Percentiles rank a stretch among this genome's conserved stretches.
phyloP scores from a whole-genome alignment of 805 yeast species.

The Wickerhamiella azymoides region DNA sequence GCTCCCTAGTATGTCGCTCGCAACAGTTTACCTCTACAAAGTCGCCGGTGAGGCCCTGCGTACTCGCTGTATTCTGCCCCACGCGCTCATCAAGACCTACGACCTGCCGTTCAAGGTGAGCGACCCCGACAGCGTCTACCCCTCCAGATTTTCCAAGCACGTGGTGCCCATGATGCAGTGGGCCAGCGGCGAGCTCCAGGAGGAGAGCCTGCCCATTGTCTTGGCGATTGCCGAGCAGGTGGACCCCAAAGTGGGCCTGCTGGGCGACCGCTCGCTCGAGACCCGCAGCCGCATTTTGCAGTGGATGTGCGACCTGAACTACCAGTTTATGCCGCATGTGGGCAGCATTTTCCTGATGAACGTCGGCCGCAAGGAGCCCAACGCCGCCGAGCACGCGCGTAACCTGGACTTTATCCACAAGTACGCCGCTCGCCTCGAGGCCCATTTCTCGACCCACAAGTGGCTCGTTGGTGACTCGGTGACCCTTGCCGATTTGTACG shows the following conservation, averaged over 20 bases:
- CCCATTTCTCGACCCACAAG: conserved; percentile 44
- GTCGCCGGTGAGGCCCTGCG: conserved; percentile 16
- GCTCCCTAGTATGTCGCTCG: conserved; percentile 1
- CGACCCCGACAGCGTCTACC: conserved; percentile 32
- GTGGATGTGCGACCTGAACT: conserved; percentile 68
- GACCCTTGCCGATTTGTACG: conserved; percentile 51
- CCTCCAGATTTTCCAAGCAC: conserved; percentile 39
- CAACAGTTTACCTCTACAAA: conserved; percentile 14
- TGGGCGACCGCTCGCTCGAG: conserved; percentile 43
- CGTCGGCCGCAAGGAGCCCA: conserved; percentile 55
- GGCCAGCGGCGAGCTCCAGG: conserved; percentile 7
- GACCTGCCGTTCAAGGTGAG: conserved; percentile 42
- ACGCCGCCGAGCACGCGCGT: conserved; percentile 53
- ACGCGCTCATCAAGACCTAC: conserved; percentile 34
- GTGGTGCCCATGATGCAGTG: conserved; percentile 42
- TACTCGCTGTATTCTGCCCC: conserved; percentile 16
- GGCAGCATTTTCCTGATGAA: conserved; percentile 45
- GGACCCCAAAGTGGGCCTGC: conserved; percentile 28
- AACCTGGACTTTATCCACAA: conserved; percentile 29
- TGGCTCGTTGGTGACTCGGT: conserved; percentile 57
- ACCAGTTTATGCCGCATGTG: conserved; percentile 37
- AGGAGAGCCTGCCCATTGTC: conserved; percentile 9
- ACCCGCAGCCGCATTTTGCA: conserved; percentile 54
- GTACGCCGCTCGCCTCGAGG: conserved; percentile 27
- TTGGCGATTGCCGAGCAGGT: conserved; percentile 8